Conservation (phyloP, 257 asterid genomes). For the Nicotiana paniculata region DNA sequence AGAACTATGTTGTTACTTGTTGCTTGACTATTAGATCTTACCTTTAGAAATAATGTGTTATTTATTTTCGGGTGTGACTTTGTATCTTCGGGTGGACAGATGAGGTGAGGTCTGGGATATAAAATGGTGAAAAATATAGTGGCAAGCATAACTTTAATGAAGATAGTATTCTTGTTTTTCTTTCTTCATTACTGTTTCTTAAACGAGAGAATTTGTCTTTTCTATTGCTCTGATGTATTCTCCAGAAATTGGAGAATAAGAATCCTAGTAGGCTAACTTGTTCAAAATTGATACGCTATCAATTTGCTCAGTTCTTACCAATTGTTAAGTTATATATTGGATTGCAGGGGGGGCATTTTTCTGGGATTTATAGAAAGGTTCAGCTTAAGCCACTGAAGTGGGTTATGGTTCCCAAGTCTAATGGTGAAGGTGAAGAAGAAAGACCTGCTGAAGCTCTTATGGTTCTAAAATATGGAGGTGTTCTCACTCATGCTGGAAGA, state of each 20-base stretch:
- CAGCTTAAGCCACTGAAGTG: constrained; percentile 93
- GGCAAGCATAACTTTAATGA: background rate
- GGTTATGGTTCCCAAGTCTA: constrained; percentile 64
- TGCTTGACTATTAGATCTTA: background rate
- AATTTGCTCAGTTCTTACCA: background rate
- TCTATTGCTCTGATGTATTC: no score
- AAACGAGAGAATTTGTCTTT: background rate
- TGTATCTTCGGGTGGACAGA: background rate
- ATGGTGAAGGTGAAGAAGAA: constrained; percentile 93
- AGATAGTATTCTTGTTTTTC: background rate
- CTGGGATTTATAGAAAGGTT: constrained; percentile 93
- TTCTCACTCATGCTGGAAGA: constrained; percentile 98
- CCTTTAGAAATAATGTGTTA: background rate
- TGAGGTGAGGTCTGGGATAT: background rate
- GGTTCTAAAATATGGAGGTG: constrained; percentile 99
- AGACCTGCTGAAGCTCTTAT: constrained; percentile 87
- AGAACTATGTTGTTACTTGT: background rate
- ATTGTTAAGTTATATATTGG: constrained; percentile 12
- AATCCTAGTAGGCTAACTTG: background rate
- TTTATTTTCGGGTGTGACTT: background rate
- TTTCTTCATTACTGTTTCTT: background rate
- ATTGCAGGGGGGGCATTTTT: constrained; percentile 94
- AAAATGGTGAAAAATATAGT: background rate
- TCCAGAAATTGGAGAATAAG: no score
- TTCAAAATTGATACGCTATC: background rate